Percentiles rank a stretch among this genome's conserved stretches.
phyloP scores from a whole-genome alignment of 306 rosid species.

The Rosa multiflora region DNA sequence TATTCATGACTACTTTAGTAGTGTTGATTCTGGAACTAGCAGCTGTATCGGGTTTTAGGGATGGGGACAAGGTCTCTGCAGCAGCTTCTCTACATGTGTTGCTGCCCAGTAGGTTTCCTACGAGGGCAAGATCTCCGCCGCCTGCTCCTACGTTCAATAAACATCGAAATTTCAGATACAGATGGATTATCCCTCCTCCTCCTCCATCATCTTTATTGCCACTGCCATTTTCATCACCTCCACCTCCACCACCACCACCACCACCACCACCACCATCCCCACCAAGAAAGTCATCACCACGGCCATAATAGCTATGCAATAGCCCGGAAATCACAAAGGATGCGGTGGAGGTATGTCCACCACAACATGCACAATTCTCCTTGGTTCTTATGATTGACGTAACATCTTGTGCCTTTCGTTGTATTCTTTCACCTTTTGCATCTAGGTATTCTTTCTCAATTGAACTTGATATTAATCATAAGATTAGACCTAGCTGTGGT shows the following conservation, averaged over 20 bases:
- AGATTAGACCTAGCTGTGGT: not conserved
- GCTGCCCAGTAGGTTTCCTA: not conserved
- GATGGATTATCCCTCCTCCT: not conserved
- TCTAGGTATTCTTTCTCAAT: not conserved
- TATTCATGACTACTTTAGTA: not conserved
- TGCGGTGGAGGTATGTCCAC: not conserved
- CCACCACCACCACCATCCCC: not conserved
- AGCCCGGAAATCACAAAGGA: not conserved
- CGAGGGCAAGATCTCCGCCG: conserved; percentile 2
- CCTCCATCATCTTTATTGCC: not conserved
- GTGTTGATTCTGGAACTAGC: not conserved
- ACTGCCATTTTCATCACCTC: not conserved
- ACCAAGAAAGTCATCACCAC: not conserved
- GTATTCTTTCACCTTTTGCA: not conserved
- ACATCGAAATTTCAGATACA: not conserved
- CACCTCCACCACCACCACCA: not conserved
- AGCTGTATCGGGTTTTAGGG: not conserved
- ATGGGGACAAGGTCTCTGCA: not conserved
- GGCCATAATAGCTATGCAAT: not conserved
- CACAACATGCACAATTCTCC: not conserved
- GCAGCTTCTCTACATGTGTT: not conserved
- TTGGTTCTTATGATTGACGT: not conserved
- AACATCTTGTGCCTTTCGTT: not conserved
- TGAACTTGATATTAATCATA: not conserved
- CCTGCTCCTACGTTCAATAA: not conserved